Conservation (phyloP, 176 grass and related monocot species). For the Areca catechu region DNA sequence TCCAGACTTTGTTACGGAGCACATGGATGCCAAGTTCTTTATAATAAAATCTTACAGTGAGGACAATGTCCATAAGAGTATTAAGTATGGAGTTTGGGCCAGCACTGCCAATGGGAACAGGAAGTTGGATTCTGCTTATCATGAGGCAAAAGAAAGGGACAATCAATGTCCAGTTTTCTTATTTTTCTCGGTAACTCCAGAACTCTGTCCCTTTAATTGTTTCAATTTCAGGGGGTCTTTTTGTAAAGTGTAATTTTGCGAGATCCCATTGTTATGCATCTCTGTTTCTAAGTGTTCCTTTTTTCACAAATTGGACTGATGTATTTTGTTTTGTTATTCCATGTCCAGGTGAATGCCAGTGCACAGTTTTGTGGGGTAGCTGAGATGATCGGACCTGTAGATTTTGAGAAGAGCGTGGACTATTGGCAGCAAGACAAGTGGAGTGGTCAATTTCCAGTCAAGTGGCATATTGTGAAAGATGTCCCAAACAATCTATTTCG, state of each 20-base stretch:
- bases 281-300: too few species aligned
- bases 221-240: neutral
- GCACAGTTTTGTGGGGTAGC: slow-evolving; percentile 77
- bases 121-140: slow-evolving; percentile 73
- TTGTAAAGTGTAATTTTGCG: too few species aligned
- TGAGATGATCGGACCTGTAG: slow-evolving; percentile 66
- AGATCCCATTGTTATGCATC: too few species aligned
- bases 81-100: slow-evolving; percentile 98
- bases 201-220: neutral
- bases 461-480: slow-evolving; percentile 73
- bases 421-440: slow-evolving; percentile 88
- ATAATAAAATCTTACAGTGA: slow-evolving; percentile 98
- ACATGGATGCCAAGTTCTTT: slow-evolving; percentile 76
- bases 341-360: slow-evolving; percentile 64
- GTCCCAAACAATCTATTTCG: slow-evolving; percentile 76
- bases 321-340: neutral
- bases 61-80: slow-evolving; percentile 98
- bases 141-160: slow-evolving; percentile 56
- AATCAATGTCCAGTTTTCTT: slow-evolving; percentile 62
- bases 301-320: neutral
- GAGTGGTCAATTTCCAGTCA: slow-evolving; percentile 71
- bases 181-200: slow-evolving; percentile 77
- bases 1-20: slow-evolving; percentile 61
- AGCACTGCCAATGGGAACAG: slow-evolving; percentile 94
- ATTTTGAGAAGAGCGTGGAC: slow-evolving; percentile 72